Evolutionary conservation across 2,329 filamentous ascomycete species (phyloP), one percentile per base, ranked within the genome.

Genomic region (Monosporascus cannonballus): DNA sequence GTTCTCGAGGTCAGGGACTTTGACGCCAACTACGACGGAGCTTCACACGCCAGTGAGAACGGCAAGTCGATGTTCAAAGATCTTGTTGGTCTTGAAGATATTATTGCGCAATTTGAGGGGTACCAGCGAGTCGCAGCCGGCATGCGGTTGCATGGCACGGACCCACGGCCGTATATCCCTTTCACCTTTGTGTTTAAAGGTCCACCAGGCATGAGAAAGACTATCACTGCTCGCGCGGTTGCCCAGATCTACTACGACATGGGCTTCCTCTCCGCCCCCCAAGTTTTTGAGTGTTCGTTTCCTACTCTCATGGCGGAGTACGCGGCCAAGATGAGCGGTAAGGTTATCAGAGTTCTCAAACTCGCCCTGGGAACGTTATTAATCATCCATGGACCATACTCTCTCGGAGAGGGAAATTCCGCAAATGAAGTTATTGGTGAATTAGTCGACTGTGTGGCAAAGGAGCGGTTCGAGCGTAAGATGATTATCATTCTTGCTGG

Each of bases 121-220:
- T 39, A 20, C 18, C 38, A 39, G 17, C 38, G 20, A 15, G 20
- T 39, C 15, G 38, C 15, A 7, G 52, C 51, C 18, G 51, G 52
- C 18, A 54, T 58, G 52, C 51, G 54, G 9, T 49, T 48, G 11
- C 42, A 47, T 17, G 72, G 70, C 0, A 64, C 76, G 61, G 75
- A 83, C 55, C 73, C 78, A 17, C 68, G 71, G 1, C 69, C 76
- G 3, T 65, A 77, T 41, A 66, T 83, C 0, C 79, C 79, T 0
- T 80, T 79, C 53, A 79, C 76, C 46, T 83, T 82, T 59, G 57
- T 84, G 0, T 84, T 84, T 66, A 73, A 76, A 25, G 80, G 81
- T 0, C 79, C 79, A 8, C 78, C 79, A 52, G 79, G 77, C 0
- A 84, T 81, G 0, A 81, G 81, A 0, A 85, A 85, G 56, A 39